Conservation (phyloP, 2,329 filamentous ascomycete species). For the Penicillium sp. region DNA sequence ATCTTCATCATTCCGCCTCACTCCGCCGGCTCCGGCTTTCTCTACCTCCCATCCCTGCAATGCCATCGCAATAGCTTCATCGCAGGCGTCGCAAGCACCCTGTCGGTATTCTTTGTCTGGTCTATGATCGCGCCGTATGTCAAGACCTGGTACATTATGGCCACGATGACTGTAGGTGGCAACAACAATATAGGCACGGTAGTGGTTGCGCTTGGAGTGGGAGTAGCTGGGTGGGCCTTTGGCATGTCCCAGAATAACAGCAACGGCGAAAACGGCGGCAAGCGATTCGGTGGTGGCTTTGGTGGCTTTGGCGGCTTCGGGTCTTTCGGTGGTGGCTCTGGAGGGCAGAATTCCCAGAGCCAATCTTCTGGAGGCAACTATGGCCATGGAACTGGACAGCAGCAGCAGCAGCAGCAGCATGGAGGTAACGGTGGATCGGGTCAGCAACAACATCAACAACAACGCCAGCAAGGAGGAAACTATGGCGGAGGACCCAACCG, state of each 20-base stretch:
- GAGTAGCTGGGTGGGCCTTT: slow-evolving; percentile 75
- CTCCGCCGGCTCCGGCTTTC: slow-evolving; percentile 82
- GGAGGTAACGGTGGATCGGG: slow-evolving; percentile 7
- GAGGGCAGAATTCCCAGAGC: slow-evolving; percentile 24
- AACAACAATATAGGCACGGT: slow-evolving; percentile 75
- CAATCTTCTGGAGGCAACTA: slow-evolving; percentile 31
- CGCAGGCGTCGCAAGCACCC: slow-evolving; percentile 77
- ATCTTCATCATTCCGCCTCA: slow-evolving; percentile 96
- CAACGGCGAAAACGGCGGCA: slow-evolving; percentile 24
- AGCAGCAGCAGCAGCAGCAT: slow-evolving; percentile 17
- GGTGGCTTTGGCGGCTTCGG: slow-evolving; percentile 20
- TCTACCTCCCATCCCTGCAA: slow-evolving; percentile 89
- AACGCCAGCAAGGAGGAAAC: slow-evolving; percentile 34
- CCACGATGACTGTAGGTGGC: slow-evolving; percentile 68
- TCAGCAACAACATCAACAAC: slow-evolving; percentile 22
- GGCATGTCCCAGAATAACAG: slow-evolving; percentile 61
- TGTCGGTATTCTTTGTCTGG: slow-evolving; percentile 73
- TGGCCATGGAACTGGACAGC: slow-evolving; percentile 31
- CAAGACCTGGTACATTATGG: slow-evolving; percentile 71
- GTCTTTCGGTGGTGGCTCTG: slow-evolving; percentile 16
- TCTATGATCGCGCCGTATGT: slow-evolving; percentile 73
- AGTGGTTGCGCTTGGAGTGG: slow-evolving; percentile 72
- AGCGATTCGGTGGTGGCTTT: slow-evolving; percentile 29
- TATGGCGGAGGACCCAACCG: slow-evolving; percentile 35
- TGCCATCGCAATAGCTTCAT: slow-evolving; percentile 89